Conservation (phyloP, 805 yeast genomes). For the Monosporozyma siamensis region DNA sequence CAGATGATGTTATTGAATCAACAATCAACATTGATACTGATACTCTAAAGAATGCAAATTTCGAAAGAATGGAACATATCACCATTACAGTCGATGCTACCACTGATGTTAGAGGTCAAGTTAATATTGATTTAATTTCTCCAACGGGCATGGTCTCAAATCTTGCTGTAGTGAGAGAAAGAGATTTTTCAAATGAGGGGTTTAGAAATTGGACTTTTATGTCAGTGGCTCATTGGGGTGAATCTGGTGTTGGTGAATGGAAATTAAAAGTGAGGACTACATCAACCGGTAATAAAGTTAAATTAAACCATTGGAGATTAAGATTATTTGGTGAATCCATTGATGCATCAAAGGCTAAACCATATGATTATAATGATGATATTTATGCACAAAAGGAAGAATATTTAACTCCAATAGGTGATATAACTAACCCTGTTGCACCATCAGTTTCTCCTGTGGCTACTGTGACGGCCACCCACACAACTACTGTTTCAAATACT, state of each 20-base stretch:
- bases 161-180: constrained; percentile 56
- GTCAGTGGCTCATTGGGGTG: constrained; percentile 99
- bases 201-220: constrained; percentile 82
- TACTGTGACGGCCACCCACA: constrained; percentile 3
- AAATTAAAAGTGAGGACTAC: constrained; percentile 50
- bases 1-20: constrained; percentile 27
- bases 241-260: constrained; percentile 85
- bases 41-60: constrained; percentile 44
- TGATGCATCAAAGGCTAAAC: constrained; percentile 53
- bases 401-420: neutral
- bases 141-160: constrained; percentile 70
- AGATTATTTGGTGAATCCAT: constrained; percentile 72
- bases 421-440: neutral
- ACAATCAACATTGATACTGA: constrained; percentile 39
- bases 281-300: constrained; percentile 31
- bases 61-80: constrained; percentile 76
- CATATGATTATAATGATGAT: constrained; percentile 14
- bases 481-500: constrained; percentile 1
- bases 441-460: neutral
- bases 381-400: neutral
- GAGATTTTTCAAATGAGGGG: constrained; percentile 51
- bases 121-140: constrained; percentile 54
- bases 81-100: constrained; percentile 68
- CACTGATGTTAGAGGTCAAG: constrained; percentile 58
- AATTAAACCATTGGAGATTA: constrained; percentile 62